Evolutionary conservation across 306 rosid species (phyloP), one percentile per base, ranked within the genome.

Genomic region (Quercus suber): DNA sequence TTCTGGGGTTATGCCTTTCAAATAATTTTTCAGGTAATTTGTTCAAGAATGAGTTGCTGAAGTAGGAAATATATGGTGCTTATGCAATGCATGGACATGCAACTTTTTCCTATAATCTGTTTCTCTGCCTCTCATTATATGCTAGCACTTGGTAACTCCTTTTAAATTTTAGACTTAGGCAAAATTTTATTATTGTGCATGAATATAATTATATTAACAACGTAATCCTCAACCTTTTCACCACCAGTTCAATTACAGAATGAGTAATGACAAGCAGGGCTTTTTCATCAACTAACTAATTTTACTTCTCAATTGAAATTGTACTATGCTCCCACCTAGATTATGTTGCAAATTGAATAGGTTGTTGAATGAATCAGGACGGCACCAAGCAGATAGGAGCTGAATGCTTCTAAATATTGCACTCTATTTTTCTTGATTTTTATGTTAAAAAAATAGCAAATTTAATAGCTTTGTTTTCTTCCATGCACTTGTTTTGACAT

Each of bases 21-120:
- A 86, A 90, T 96, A 81, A 82, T 93, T 51, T 96, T 91, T 73
- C 99, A 93, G 94, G 99, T 96, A 76, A 53, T 15, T 59, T 75
- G 61, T 53, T 41, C 69, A 35, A 6, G 12, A 67, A 18, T 35
- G 9, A 33, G 52, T 19, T 1, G 72, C 51, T 35, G 27, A 67
- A 67, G 6, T 18, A 33, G 25, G 41, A 67, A 67, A 35, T 10
- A 10, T 19, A 14, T 6, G 4, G 33, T 3, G 67, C 33, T 49
- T 49, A 49, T 49, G 53, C 53, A 12, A 12, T 49, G 53, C 14
- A 13, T 49, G 17, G 17, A 11, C 14, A 12, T 49, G 17, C 53
- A 49, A 49, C 53, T 49, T 49, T 49, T 49, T 49, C 53, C 4
- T 49, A 49, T 49, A 41, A 41, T 41, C 45, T 41, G 45, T 41